Percentiles rank a stretch among this genome's conserved stretches.
Evolutionary conservation across 2,329 filamentous ascomycete genomes (phyloP).

Genomic region (Achaetomium macrosporum): DNA sequence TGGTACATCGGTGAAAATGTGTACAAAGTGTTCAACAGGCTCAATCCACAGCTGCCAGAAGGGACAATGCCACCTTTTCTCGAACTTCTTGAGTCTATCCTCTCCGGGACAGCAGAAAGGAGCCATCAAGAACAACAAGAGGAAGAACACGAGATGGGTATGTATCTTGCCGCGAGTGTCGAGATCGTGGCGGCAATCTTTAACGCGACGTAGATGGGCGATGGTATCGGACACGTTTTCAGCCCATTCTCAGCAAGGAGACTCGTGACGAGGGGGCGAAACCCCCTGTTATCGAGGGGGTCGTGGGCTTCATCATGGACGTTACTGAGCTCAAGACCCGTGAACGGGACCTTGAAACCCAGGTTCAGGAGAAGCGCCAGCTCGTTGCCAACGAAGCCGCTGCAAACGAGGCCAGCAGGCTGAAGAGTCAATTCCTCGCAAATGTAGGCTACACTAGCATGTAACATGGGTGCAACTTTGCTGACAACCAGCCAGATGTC

Average conservation of each 20-base stretch:
- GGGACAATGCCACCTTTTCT: conserved; percentile 46
- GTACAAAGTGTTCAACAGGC: conserved; percentile 55
- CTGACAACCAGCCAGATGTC: conserved; percentile 49
- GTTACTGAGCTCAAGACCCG: conserved; percentile 65
- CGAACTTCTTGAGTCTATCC: conserved; percentile 41
- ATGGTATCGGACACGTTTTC: conserved; percentile 66
- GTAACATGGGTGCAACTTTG: neutral
- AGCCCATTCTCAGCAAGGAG: conserved; percentile 57
- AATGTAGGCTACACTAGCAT: conserved; percentile 40
- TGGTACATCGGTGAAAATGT: conserved; percentile 57
- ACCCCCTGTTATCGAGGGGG: conserved; percentile 57
- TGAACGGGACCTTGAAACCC: conserved; percentile 56
- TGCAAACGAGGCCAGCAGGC: conserved; percentile 71
- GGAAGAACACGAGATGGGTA: neutral
- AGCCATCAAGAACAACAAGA: neutral
- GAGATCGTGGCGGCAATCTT: neutral
- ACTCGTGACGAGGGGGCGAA: conserved; percentile 44
- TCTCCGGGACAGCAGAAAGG: neutral
- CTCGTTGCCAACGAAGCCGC: conserved; percentile 70
- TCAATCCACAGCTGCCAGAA: conserved; percentile 39
- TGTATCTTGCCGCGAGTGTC: conserved; percentile 28
- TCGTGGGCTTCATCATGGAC: conserved; percentile 75
- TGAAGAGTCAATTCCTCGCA: conserved; percentile 74
- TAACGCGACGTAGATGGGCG: conserved; percentile 42
- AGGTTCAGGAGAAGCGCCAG: conserved; percentile 63